A percentile compares a stretch with the other conserved stretches of the same genome.
phyloP scores from a whole-genome alignment of 2,329 filamentous ascomycete genomes.

The Orbilia blumenaviensis region DNA sequence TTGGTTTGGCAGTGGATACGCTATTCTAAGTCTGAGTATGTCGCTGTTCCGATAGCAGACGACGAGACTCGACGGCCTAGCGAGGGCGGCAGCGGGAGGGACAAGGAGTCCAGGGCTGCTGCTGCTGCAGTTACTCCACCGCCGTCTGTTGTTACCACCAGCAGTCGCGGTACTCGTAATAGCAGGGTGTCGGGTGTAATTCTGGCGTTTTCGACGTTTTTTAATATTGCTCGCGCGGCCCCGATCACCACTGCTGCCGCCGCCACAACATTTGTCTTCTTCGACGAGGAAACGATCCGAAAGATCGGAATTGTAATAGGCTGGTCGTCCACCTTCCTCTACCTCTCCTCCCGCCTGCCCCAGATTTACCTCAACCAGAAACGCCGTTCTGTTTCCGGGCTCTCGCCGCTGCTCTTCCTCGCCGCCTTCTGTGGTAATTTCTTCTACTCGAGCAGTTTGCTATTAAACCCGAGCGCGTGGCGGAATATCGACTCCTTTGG shows the following conservation, averaged over 20 bases:
- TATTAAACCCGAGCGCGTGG: slow-evolving; percentile 73
- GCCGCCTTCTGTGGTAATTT: slow-evolving; percentile 75
- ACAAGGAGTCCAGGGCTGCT: slow-evolving; percentile 28
- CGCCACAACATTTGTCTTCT: slow-evolving; percentile 1
- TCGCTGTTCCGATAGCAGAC: slow-evolving; percentile 55
- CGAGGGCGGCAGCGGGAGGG: slow-evolving; percentile 38
- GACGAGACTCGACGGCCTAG: slow-evolving; percentile 60
- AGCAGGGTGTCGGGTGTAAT: slow-evolving; percentile 19
- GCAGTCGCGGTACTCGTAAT: neutral
- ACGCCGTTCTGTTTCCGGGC: slow-evolving; percentile 71
- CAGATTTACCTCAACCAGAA: slow-evolving; percentile 73
- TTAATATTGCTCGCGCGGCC: slow-evolving; percentile 40
- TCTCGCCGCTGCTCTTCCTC: slow-evolving; percentile 71
- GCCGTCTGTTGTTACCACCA: slow-evolving; percentile 3
- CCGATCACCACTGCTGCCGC: slow-evolving; percentile 8
- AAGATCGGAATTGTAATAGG: slow-evolving; percentile 26
- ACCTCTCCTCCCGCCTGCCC: slow-evolving; percentile 70
- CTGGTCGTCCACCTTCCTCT: slow-evolving; percentile 58
- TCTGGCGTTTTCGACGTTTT: slow-evolving; percentile 32
- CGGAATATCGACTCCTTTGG: slow-evolving; percentile 67
- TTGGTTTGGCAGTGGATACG: slow-evolving; percentile 72
- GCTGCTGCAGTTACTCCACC: slow-evolving; percentile 1
- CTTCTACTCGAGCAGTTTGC: slow-evolving; percentile 71
- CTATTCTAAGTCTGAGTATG: slow-evolving; percentile 66
- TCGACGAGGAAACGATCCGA: slow-evolving; percentile 14